A percentile compares a stretch with the other conserved stretches of the same genome.
Conservation (phyloP, 176 grass and related monocot genomes). For the Oryza australiensis region DNA sequence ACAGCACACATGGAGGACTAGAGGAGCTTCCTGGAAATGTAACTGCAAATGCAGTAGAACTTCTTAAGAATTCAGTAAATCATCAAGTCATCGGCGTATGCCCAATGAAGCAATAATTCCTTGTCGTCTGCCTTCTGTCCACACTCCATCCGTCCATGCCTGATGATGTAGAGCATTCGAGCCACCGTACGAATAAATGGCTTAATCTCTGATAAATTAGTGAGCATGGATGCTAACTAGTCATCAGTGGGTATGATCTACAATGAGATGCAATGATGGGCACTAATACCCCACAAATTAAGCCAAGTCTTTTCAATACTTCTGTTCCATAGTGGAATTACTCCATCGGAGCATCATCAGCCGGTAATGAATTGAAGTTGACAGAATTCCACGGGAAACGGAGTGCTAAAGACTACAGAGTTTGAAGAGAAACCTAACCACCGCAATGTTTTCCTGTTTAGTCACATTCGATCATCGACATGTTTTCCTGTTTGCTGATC, state of each 20-base stretch:
- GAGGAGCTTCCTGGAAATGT: background rate
- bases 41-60: background rate
- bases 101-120: conserved; percentile 12
- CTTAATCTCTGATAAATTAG: background rate
- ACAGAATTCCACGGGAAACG: background rate
- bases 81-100: background rate
- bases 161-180: background rate
- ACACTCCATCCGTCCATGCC: background rate
- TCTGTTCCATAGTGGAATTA: background rate
- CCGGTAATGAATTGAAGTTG: background rate
- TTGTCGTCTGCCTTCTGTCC: background rate
- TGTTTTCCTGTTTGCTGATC: background rate
- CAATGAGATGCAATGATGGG: background rate
- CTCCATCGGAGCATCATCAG: background rate
- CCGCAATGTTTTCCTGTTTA: background rate
- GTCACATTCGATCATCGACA: conserved; percentile 19
- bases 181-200: background rate
- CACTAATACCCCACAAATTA: background rate
- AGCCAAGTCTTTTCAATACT: background rate
- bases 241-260: background rate
- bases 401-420: background rate
- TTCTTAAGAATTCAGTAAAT: background rate
- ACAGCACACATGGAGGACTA: background rate
- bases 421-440: background rate
- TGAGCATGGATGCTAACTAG: background rate